Conservation (phyloP, 2,329 filamentous ascomycete species). For the Calonectria pseudoturangicola region DNA sequence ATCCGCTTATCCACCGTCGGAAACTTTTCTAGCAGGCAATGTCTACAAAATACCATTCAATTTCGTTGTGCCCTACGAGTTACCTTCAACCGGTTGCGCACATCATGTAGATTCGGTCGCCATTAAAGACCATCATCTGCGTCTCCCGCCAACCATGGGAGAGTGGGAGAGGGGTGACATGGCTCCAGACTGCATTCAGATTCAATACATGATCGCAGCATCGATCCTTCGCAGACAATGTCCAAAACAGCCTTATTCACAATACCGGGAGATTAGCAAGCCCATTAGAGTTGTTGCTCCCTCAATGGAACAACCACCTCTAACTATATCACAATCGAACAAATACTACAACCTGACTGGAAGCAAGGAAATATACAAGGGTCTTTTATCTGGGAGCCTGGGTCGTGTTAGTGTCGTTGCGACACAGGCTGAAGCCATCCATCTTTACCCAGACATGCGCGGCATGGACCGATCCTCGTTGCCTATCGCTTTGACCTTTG, state of each 20-base stretch:
- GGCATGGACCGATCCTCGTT: background rate
- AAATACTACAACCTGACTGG: background rate
- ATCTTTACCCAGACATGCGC: slow-evolving; percentile 7
- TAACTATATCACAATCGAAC: background rate
- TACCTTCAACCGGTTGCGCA: background rate
- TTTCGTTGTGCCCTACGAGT: slow-evolving; percentile 2
- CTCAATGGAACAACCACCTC: slow-evolving; percentile 5
- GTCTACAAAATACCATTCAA: background rate
- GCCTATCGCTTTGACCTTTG: background rate
- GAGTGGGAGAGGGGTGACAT: slow-evolving; percentile 4
- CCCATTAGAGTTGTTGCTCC: slow-evolving; percentile 1
- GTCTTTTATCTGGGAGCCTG: background rate
- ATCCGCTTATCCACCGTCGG: background rate
- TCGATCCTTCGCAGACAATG: background rate
- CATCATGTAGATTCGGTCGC: background rate
- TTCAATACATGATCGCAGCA: background rate
- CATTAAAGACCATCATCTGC: background rate
- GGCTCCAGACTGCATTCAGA: background rate
- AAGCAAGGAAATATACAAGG: background rate
- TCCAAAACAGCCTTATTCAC: background rate
- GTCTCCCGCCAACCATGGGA: background rate
- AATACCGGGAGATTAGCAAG: background rate
- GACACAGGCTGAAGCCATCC: background rate
- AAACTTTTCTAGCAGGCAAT: background rate
- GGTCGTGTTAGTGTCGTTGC: background rate